Base-by-base conservation (phyloP, 2,329 filamentous ascomycete species). In the Fusarium neocosmosporiellum region DNA sequence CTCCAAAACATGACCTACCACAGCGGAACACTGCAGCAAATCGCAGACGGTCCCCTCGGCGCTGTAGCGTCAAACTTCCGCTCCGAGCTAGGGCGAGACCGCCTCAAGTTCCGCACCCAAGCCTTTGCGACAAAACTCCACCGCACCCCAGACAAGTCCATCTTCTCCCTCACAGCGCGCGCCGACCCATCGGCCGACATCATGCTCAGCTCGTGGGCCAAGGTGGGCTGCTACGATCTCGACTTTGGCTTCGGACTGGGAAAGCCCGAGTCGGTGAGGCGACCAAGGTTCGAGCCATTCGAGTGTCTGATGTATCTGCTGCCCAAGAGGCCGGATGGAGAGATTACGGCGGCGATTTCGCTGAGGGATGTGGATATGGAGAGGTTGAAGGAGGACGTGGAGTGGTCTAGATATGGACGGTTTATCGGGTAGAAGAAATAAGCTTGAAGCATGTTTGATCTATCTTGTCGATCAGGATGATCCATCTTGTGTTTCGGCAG, bases 121-220 rank as follows among this genome's bases (percentile, higher is more conserved):
- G 81, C 81, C 5, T 76, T 87, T 2, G 81, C 83, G 1, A 88
- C 85, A 2, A 78, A 80, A 34, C 69, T 87, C 4, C 41, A 77
- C 0, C 72, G 75, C 8, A 67, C 77, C 4, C 63, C 77, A 0
- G 84, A 86, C 61, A 85, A 84, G 65, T 77, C 67, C 0, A 67
- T 46, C 0, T 70, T 83, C n/a, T 79, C 79, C 1, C 69, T 85
- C 5, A 81, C 79, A 2, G 81, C 81, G 0, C 77, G 72, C 5
- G 61, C 85, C 3, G 80, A 86, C 33, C 70, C 80, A 0, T 76
- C 82, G 0, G 77, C 75, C 0, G 86, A 89, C 41, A 77, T 90
- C 4, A 85, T 86, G 81, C 67, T 90, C 7, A 89, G 86, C 65
- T 90, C 87, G 1, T 90, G 88, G 88, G 83, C 83, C 1, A 86